phyloP scores from a whole-genome alignment of 345 rosid genomes.

The Pugionium cornutum region DNA sequence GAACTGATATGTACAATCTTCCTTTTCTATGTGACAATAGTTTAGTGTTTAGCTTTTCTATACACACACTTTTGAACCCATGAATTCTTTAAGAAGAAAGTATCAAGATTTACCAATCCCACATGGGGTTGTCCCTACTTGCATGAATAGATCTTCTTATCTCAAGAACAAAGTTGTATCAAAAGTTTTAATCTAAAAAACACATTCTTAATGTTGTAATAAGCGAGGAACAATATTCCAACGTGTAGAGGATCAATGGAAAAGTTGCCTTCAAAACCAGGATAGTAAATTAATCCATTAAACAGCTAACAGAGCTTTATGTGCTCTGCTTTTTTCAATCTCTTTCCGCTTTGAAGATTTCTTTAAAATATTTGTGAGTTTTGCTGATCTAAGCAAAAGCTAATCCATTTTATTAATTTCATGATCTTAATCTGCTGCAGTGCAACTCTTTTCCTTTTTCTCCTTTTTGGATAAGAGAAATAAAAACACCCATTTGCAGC shows the following conservation, averaged over 20 bases:
- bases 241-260: slow-evolving; percentile 31
- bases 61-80: slow-evolving; percentile 29
- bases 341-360: slow-evolving; percentile 37
- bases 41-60: slow-evolving; percentile 30
- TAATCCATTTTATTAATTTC: slow-evolving; percentile 18
- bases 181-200: neutral
- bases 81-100: slow-evolving; percentile 31
- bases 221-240: slow-evolving; percentile 21
- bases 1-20: neutral
- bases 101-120: slow-evolving; percentile 31
- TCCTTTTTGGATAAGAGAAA: slow-evolving; percentile 38
- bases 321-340: slow-evolving; percentile 33
- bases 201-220: slow-evolving; percentile 15
- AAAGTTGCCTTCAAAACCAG: slow-evolving; percentile 28
- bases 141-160: slow-evolving; percentile 41
- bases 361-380: slow-evolving; percentile 36
- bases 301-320: slow-evolving; percentile 37
- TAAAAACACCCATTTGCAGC: slow-evolving; percentile 30
- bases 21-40: slow-evolving; percentile 23
- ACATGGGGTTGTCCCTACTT: slow-evolving; percentile 42
- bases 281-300: slow-evolving; percentile 20
- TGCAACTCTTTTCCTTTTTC: slow-evolving; percentile 27
- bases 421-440: slow-evolving; percentile 29
- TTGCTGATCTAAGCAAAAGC: slow-evolving; percentile 43
- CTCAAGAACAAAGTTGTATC: slow-evolving; percentile 28